Evolutionary conservation across 2,329 filamentous ascomycete genomes (phyloP), one percentile per base, ranked within the genome.

Genomic region (Cladosporium sp.): DNA sequence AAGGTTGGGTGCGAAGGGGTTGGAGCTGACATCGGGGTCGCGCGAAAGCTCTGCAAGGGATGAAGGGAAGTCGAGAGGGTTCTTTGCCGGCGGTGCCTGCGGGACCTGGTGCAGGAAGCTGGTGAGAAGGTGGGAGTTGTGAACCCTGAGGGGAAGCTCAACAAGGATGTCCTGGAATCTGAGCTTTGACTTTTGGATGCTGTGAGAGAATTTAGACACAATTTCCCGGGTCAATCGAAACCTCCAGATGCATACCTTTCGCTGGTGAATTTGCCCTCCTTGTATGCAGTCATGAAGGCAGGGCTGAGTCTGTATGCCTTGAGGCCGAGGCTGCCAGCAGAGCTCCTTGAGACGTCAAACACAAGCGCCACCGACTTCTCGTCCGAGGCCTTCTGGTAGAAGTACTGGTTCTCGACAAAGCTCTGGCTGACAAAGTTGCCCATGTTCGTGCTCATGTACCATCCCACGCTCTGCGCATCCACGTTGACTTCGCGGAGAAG

Each of bases 371-470:
- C 83, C 1, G 45, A 43, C 70, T 82, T 80, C 73, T 93, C 89
- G 70, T 96, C 95, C 63, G 82, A 68, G 63, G 95, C 89, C 72
- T 89, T 93, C 78, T 99, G 93, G 78, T 96, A 97, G 77, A 91
- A 88, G 74, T 84, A 90, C 73, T 96, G 91, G 78, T 97, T 99
- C 80, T 99, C 93, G 72, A 99, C 88, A 68, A 96, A 91, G 77
- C 86, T 88, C 68, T 87, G 72, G 78, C 91, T 96, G 78, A 97
- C 80, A 64, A 97, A 97, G 79, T 96, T 97, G 72, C 93, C 93
- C 88, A 99, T 95, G 71, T 90, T 96, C 57, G 91, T 89, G 76
- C 90, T 96, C 53, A 90, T 96, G 77, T 99, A 99, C 91, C 91
- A 99, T 64, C 93, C 93, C 54, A 95, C 89, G 65, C 89, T 95